Percentiles rank a stretch among this genome's conserved stretches.
Evolutionary conservation across 257 asterid genomes (phyloP).

Genomic region (Capsicum chinense): DNA sequence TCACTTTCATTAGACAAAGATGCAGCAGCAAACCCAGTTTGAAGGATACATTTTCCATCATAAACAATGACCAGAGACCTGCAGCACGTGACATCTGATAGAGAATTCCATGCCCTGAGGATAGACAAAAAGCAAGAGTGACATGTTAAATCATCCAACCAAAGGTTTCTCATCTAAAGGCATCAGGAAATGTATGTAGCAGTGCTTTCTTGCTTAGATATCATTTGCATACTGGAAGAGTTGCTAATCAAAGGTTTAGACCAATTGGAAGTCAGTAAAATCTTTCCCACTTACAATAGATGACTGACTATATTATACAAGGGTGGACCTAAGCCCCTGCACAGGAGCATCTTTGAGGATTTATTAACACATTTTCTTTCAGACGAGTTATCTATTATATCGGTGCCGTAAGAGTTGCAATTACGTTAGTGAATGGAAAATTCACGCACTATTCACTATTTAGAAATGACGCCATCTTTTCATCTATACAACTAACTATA

Average conservation of each 20-base stretch:
- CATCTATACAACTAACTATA: conserved; percentile 4
- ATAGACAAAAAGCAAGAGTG: conserved; percentile 25
- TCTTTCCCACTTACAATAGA: not conserved
- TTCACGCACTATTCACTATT: not conserved
- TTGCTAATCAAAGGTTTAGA: not conserved
- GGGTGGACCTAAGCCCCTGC: not conserved
- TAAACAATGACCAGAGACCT: conserved; percentile 76
- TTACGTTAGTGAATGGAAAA: not conserved
- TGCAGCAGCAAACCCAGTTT: conserved; percentile 70
- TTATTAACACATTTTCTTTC: not conserved
- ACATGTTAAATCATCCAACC: conserved; percentile 18
- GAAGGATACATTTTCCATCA: conserved; percentile 74
- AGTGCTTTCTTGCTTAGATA: not conserved
- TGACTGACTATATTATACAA: not conserved
- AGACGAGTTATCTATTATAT: not conserved
- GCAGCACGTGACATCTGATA: conserved; percentile 84
- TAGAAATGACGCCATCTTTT: not conserved
- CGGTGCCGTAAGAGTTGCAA: not conserved
- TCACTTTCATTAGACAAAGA: conserved; percentile 49
- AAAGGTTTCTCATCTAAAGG: not conserved
- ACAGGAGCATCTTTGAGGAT: not conserved
- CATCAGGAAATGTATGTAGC: not conserved
- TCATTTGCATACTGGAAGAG: conserved; percentile 10
- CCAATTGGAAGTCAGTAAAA: not conserved
- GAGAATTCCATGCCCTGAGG: conserved; percentile 92